Conservation (phyloP, 2,329 filamentous ascomycete species). For the Ophiocordyceps sinensis region DNA sequence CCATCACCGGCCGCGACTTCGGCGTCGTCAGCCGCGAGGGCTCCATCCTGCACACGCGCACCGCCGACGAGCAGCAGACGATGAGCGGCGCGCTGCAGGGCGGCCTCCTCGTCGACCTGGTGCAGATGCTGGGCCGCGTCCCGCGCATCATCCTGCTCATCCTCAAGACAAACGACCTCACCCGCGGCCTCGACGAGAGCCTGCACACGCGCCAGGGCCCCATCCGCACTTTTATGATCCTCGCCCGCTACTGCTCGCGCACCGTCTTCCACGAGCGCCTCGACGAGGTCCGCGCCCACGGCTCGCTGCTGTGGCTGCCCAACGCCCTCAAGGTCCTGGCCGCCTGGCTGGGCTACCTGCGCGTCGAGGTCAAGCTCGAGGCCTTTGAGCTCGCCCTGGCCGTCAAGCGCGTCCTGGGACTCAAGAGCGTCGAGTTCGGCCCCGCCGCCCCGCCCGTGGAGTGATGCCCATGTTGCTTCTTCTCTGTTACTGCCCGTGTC, state of each 20-base stretch:
- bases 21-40: slow-evolving; percentile 51
- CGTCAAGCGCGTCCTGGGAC: slow-evolving; percentile 32
- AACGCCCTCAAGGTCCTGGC: slow-evolving; percentile 39
- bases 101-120: slow-evolving; percentile 75
- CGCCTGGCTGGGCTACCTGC: slow-evolving; percentile 43
- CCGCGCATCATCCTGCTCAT: slow-evolving; percentile 88
- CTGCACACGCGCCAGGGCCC: slow-evolving; percentile 59
- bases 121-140: slow-evolving; percentile 76
- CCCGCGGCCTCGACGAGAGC: slow-evolving; percentile 83
- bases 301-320: slow-evolving; percentile 42
- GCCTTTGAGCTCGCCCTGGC: slow-evolving; percentile 48
- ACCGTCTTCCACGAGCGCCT: slow-evolving; percentile 52
- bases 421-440: slow-evolving; percentile 14
- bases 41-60: slow-evolving; percentile 44
- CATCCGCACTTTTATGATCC: slow-evolving; percentile 50
- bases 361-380: slow-evolving; percentile 49
- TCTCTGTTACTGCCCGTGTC: no score
- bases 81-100: slow-evolving; percentile 76
- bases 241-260: slow-evolving; percentile 52
- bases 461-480: background rate
- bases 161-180: slow-evolving; percentile 94
- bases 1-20: slow-evolving; percentile 90
- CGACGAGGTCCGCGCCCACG: slow-evolving; percentile 36
- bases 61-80: slow-evolving; percentile 66
- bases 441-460: slow-evolving; percentile 8